Evolutionary conservation across 2,329 filamentous ascomycete species (phyloP).

Genomic region (Helminthosporium solani): DNA sequence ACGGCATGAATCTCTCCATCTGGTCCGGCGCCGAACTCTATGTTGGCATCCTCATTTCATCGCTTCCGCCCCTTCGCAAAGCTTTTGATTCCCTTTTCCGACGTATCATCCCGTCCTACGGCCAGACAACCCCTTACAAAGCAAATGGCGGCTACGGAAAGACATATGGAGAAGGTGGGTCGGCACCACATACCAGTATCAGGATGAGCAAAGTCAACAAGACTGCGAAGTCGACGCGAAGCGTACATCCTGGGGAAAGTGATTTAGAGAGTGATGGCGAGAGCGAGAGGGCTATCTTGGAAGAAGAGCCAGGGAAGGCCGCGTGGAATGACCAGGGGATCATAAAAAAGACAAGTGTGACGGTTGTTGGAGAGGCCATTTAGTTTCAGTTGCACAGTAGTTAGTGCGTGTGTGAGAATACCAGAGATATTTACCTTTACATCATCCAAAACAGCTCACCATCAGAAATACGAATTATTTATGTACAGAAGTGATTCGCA

Average conservation of each 20-base stretch:
- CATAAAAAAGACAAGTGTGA: neutral
- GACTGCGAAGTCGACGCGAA: neutral
- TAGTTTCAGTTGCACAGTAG: no score
- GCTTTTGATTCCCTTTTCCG: conserved; percentile 5
- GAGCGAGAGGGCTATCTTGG: neutral
- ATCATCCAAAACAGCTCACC: no score
- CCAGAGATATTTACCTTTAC: no score
- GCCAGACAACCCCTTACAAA: neutral
- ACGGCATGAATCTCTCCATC: conserved; percentile 2
- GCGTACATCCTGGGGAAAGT: neutral
- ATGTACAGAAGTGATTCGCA: no score
- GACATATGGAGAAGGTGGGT: neutral
- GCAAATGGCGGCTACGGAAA: neutral
- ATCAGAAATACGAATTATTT: no score
- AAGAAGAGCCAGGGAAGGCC: neutral
- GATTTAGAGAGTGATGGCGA: neutral
- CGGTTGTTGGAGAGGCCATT: neutral
- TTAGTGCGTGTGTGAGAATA: no score
- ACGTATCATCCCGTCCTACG: neutral
- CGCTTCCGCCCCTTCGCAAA: conserved; percentile 7
- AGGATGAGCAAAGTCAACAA: neutral
- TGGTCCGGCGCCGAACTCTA: conserved; percentile 3
- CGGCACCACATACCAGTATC: neutral
- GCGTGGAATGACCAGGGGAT: neutral
- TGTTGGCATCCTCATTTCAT: conserved; percentile 7